phyloP scores from a whole-genome alignment of 306 rosid genomes.

The Lupinus albus region DNA sequence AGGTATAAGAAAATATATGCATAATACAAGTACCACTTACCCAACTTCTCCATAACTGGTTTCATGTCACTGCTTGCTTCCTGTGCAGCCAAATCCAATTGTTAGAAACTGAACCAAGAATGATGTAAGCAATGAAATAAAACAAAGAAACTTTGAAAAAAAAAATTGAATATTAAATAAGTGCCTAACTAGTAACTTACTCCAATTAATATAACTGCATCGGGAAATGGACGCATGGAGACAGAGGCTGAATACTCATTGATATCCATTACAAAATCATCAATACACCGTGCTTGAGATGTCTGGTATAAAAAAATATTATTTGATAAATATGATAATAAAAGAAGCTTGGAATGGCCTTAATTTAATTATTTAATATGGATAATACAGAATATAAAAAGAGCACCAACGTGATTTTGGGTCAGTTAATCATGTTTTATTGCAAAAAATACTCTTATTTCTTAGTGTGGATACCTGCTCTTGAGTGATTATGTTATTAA shows the following conservation, averaged over 20 bases:
- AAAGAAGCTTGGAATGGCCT: constrained; percentile 4
- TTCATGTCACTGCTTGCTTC: constrained; percentile 46
- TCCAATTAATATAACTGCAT: constrained; percentile 52
- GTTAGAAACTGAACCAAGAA: constrained; percentile 32
- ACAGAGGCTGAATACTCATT: constrained; percentile 49
- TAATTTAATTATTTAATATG: neutral
- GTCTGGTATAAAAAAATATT: constrained; percentile 36
- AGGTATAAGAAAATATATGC: neutral
- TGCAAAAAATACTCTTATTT: no score
- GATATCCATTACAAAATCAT: constrained; percentile 45
- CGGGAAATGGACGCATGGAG: constrained; percentile 45
- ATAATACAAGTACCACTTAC: constrained; percentile 42
- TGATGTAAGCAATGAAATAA: neutral
- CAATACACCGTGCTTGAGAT: constrained; percentile 38
- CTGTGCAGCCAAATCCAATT: constrained; percentile 30
- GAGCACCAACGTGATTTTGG: neutral
- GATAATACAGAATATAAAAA: neutral
- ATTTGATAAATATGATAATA: constrained; percentile 10
- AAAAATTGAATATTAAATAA: constrained; percentile 25
- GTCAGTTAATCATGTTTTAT: no score
- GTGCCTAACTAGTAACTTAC: constrained; percentile 40
- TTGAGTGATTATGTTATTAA: no score
- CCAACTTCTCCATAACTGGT: constrained; percentile 50
- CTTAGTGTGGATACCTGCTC: no score
- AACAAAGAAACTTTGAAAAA: neutral